Evolutionary conservation across 23 red algal genomes (phyloP).

Genomic region (Gracilaria gracilis): DNA sequence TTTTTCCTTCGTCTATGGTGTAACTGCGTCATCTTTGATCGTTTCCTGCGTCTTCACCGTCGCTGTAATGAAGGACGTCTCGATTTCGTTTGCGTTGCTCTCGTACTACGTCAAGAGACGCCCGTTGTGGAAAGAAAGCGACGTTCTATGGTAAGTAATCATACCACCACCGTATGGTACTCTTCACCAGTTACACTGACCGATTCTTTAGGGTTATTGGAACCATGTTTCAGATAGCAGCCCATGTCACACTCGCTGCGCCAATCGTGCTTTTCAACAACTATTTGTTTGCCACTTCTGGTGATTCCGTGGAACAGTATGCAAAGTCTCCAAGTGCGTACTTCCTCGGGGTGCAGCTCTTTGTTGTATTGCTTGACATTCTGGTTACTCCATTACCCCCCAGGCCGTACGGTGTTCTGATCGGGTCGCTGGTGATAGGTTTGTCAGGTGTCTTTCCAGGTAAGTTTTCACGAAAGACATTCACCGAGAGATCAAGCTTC

Average conservation of each 20-base stretch:
- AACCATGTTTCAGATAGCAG: conserved; percentile 8
- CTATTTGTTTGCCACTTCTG: neutral
- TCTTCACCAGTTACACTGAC: neutral
- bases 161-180: neutral
- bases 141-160: neutral
- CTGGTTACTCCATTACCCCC: conserved; percentile 9
- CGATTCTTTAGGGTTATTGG: neutral
- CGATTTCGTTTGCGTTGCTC: conserved; percentile 11
- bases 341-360: neutral
- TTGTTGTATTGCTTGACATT: conserved; percentile 5
- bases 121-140: conserved; percentile 16
- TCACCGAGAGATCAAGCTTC: neutral
- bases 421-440: conserved; percentile 4
- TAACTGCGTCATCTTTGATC: neutral
- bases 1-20: neutral
- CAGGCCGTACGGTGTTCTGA: neutral
- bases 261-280: conserved; percentile 18
- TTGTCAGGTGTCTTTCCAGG: conserved; percentile 2
- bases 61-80: neutral
- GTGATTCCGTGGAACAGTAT: neutral
- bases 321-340: neutral
- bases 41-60: conserved; percentile 6
- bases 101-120: neutral
- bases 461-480: neutral
- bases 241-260: conserved; percentile 1